These are phyloP conservation scores for Calcarisporium arbuscula DNA, from an alignment of 2,329 filamentous ascomycete species.

Conservation along the genomic window DNA sequence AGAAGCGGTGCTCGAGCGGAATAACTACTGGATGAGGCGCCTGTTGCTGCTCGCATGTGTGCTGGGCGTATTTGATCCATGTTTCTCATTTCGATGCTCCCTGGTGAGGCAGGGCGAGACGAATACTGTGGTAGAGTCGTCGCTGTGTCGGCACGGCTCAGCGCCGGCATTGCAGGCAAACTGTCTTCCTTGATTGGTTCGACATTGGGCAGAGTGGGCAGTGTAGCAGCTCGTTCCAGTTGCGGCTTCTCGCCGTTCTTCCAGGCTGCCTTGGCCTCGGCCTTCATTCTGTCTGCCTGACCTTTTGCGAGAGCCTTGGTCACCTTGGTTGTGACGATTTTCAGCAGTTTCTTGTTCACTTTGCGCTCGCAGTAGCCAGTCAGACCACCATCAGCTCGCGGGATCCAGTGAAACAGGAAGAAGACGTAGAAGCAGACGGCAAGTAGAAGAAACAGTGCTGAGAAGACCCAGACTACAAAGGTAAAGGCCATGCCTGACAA, in stretches of 20 bases:
- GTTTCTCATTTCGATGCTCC: slow-evolving; percentile 44
- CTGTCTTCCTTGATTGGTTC: slow-evolving; percentile 33
- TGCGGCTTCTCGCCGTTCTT: slow-evolving; percentile 46
- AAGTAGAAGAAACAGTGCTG: slow-evolving; percentile 66
- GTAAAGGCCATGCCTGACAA: slow-evolving; percentile 91
- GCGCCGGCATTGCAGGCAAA: slow-evolving; percentile 50
- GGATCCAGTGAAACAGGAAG: slow-evolving; percentile 91
- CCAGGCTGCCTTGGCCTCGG: slow-evolving; percentile 43
- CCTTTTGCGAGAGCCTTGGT: slow-evolving; percentile 83
- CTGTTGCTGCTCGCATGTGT: slow-evolving; percentile 44
- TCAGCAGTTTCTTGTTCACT: slow-evolving; percentile 76
- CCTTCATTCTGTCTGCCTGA: slow-evolving; percentile 51
- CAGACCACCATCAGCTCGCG: slow-evolving; percentile 70
- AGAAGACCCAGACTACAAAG: slow-evolving; percentile 80
- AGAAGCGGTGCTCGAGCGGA: slow-evolving; percentile 59
- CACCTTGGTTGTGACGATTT: slow-evolving; percentile 80
- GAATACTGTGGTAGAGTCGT: slow-evolving; percentile 56
- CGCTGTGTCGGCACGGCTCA: slow-evolving; percentile 55
- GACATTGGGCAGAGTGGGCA: slow-evolving; percentile 52
- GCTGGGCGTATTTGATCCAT: slow-evolving; percentile 46
- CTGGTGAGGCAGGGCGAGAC: slow-evolving; percentile 51
- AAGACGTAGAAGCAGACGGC: slow-evolving; percentile 75
- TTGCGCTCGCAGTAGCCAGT: slow-evolving; percentile 86
- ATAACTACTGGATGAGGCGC: slow-evolving; percentile 53
- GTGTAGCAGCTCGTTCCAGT: slow-evolving; percentile 54